Percentiles rank a stretch among this genome's conserved stretches.
These are phyloP conservation scores for Lipomyces chichibuensis DNA, from an alignment of 805 yeast species.

Conservation along the genomic window DNA sequence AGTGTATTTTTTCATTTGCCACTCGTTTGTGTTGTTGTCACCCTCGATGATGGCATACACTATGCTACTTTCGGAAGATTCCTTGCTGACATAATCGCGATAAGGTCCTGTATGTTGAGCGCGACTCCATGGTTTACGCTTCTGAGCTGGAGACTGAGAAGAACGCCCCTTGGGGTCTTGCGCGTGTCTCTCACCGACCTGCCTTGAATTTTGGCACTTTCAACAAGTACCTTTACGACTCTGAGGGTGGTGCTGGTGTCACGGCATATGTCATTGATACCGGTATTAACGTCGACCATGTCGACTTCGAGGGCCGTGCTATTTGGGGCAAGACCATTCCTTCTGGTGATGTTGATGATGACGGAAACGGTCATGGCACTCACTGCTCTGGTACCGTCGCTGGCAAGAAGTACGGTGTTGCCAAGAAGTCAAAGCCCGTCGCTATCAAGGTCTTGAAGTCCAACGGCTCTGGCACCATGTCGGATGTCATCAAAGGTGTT, in stretches of 20 bases:
- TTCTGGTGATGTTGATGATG: slow-evolving; percentile 51
- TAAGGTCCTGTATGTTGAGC: slow-evolving; percentile 61
- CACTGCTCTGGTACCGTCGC: slow-evolving; percentile 71
- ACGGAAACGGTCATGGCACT: slow-evolving; percentile 67
- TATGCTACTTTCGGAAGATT: slow-evolving; percentile 39
- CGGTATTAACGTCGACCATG: slow-evolving; percentile 57
- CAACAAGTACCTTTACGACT: slow-evolving; percentile 63
- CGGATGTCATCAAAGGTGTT: slow-evolving; percentile 65
- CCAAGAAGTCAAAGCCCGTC: slow-evolving; percentile 60
- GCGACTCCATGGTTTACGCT: slow-evolving; percentile 56
- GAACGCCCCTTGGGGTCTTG: slow-evolving; percentile 77
- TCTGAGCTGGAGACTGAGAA: slow-evolving; percentile 54
- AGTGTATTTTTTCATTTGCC: slow-evolving; percentile 5
- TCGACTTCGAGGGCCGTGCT: slow-evolving; percentile 64
- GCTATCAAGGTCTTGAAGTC: slow-evolving; percentile 65
- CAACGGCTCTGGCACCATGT: slow-evolving; percentile 62
- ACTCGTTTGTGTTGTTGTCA: slow-evolving; percentile 29
- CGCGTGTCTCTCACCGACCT: slow-evolving; percentile 67
- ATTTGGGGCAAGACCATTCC: slow-evolving; percentile 64
- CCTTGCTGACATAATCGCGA: background rate
- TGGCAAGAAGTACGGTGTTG: slow-evolving; percentile 60
- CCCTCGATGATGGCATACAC: slow-evolving; percentile 43
- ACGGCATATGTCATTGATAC: slow-evolving; percentile 61
- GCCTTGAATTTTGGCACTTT: slow-evolving; percentile 61
- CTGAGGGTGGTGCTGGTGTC: slow-evolving; percentile 63